phyloP scores from a whole-genome alignment of 2,329 filamentous ascomycete genomes.

The Diaporthe vexans region DNA sequence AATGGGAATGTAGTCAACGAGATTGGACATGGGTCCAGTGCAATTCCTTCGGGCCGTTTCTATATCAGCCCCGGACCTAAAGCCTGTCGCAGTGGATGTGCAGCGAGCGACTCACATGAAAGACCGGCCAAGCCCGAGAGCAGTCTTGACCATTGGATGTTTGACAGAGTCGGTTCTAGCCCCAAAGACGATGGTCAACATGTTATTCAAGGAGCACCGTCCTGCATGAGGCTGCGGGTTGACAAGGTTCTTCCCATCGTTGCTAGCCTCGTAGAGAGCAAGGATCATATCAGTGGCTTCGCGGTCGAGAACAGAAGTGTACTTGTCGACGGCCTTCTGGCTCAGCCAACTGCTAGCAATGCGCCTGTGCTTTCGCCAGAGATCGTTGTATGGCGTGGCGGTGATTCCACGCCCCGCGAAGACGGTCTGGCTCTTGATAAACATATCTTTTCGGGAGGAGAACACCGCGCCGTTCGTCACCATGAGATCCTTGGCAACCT shows the following conservation, averaged over 20 bases:
- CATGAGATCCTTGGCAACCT: slow-evolving; percentile 16
- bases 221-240: slow-evolving; percentile 15
- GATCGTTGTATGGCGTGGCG: slow-evolving; percentile 6
- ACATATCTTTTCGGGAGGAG: slow-evolving; percentile 19
- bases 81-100: background rate
- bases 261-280: slow-evolving; percentile 14
- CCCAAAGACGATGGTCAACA: slow-evolving; percentile 8
- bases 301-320: slow-evolving; percentile 4
- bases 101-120: slow-evolving; percentile 4
- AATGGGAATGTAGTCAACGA: slow-evolving; percentile 14
- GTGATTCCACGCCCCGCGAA: slow-evolving; percentile 18
- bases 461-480: slow-evolving; percentile 22
- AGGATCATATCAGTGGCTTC: slow-evolving; percentile 5
- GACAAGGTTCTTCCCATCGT: slow-evolving; percentile 9
- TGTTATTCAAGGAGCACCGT: slow-evolving; percentile 14
- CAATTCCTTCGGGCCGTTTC: background rate
- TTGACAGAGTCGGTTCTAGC: slow-evolving; percentile 6
- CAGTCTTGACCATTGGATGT: background rate
- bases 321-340: slow-evolving; percentile 15
- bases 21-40: slow-evolving; percentile 8
- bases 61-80: background rate
- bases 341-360: slow-evolving; percentile 8
- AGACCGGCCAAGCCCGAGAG: background rate
- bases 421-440: slow-evolving; percentile 27
- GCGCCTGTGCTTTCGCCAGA: slow-evolving; percentile 22